Percentiles rank a stretch among this genome's conserved stretches.
Evolutionary conservation across 441 rosid species (phyloP).

Genomic region (Erodium texanum): DNA sequence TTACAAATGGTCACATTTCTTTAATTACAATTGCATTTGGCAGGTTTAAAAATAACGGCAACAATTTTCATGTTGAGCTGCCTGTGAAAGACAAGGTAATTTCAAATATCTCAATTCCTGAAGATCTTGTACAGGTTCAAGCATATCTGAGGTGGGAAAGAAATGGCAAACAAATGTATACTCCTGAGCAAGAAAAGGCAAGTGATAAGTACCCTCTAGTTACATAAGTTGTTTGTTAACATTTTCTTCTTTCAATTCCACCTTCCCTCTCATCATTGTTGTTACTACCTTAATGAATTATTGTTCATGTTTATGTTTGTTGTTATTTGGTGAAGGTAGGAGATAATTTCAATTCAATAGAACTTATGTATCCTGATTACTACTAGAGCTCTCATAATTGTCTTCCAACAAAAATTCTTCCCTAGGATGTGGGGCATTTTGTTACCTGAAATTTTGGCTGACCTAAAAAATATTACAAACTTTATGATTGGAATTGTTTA

Average conservation of each 20-base stretch:
- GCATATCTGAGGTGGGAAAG: conserved; percentile 96
- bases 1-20: conserved; percentile 11
- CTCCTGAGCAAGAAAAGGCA: conserved; percentile 88
- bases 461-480: no score
- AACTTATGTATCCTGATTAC: neutral
- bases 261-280: neutral
- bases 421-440: neutral
- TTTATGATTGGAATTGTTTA: no score
- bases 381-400: neutral
- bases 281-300: neutral
- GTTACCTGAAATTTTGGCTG: neutral
- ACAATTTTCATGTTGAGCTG: conserved; percentile 45
- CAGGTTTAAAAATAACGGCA: conserved; percentile 48
- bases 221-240: neutral
- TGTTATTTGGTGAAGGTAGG: neutral
- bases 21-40: conserved; percentile 16
- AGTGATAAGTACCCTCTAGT: conserved; percentile 16
- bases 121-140: conserved; percentile 89
- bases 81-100: conserved; percentile 36
- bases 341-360: neutral
- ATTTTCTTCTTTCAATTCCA: neutral
- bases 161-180: conserved; percentile 79
- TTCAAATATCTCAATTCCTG: conserved; percentile 57
- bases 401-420: neutral
- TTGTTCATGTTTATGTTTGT: neutral